A percentile compares a stretch with the other conserved stretches of the same genome.
Evolutionary conservation across 495 filamentous ascomycete genomes (phyloP).

Genomic region (Neurospora sp.): DNA sequence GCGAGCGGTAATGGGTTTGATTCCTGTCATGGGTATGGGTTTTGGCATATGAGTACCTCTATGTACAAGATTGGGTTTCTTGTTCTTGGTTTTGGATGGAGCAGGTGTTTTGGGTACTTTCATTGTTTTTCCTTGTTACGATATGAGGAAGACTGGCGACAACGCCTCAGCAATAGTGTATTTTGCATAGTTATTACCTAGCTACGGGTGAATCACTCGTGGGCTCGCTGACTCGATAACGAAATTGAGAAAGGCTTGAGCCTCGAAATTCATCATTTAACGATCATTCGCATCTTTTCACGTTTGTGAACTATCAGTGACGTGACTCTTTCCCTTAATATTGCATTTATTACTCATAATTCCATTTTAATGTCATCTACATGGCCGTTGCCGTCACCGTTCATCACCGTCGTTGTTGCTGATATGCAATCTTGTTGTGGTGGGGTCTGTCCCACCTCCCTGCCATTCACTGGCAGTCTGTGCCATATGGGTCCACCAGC

Average conservation of each 20-base stretch:
- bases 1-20: background rate
- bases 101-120: background rate
- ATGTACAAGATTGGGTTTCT: background rate
- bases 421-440: background rate
- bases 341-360: background rate
- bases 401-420: background rate
- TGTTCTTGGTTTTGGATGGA: background rate
- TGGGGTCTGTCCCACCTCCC: too few relatives aligned
- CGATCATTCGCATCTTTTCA: background rate
- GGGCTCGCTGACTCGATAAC: background rate
- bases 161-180: background rate
- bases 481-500: too few relatives aligned
- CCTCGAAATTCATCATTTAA: background rate
- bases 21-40: background rate
- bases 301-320: background rate
- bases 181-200: background rate
- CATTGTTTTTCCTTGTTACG: background rate
- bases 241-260: background rate
- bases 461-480: too few relatives aligned
- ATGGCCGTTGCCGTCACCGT: background rate
- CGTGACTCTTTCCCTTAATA: background rate
- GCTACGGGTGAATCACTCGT: background rate
- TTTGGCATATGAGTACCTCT: background rate
- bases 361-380: background rate
- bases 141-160: background rate